Evolutionary conservation across 805 yeast genomes (phyloP).

Genomic region (Ogataea trehalophila): DNA sequence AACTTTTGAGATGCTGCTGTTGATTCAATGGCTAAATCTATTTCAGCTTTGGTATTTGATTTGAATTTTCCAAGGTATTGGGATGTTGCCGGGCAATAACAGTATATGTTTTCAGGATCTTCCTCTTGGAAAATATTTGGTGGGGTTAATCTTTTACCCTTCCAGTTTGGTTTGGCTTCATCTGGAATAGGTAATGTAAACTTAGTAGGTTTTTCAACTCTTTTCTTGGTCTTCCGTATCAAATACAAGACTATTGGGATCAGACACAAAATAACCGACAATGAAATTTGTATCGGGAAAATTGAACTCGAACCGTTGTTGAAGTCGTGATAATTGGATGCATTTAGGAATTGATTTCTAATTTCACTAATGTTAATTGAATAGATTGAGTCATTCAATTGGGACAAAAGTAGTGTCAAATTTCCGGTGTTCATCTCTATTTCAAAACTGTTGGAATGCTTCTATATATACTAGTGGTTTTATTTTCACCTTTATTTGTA

Average conservation of each 20-base stretch:
- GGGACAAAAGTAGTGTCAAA: slow-evolving; percentile 17
- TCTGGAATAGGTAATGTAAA: slow-evolving; percentile 59
- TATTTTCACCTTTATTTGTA: neutral
- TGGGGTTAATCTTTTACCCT: slow-evolving; percentile 72
- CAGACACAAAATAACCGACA: slow-evolving; percentile 23
- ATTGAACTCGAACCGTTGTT: slow-evolving; percentile 7
- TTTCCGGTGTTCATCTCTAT: slow-evolving; percentile 12
- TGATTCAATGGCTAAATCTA: slow-evolving; percentile 55
- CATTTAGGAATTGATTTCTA: slow-evolving; percentile 10
- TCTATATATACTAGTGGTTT: neutral
- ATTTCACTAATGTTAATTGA: slow-evolving; percentile 17
- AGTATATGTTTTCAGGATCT: slow-evolving; percentile 67
- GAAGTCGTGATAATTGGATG: slow-evolving; percentile 10
- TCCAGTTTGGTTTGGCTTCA: slow-evolving; percentile 87
- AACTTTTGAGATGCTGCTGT: slow-evolving; percentile 51
- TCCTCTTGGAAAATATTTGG: slow-evolving; percentile 52
- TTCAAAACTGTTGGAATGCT: neutral
- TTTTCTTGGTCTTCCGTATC: slow-evolving; percentile 21
- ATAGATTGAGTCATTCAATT: slow-evolving; percentile 20
- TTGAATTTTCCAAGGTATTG: slow-evolving; percentile 73
- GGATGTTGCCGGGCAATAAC: slow-evolving; percentile 96
- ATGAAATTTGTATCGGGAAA: slow-evolving; percentile 27
- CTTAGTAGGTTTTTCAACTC: slow-evolving; percentile 35
- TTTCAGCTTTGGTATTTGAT: slow-evolving; percentile 61
- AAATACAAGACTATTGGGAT: slow-evolving; percentile 19